Conservation (phyloP, 1,139 yeast genomes). For the Saccharomyces hybrid region DNA sequence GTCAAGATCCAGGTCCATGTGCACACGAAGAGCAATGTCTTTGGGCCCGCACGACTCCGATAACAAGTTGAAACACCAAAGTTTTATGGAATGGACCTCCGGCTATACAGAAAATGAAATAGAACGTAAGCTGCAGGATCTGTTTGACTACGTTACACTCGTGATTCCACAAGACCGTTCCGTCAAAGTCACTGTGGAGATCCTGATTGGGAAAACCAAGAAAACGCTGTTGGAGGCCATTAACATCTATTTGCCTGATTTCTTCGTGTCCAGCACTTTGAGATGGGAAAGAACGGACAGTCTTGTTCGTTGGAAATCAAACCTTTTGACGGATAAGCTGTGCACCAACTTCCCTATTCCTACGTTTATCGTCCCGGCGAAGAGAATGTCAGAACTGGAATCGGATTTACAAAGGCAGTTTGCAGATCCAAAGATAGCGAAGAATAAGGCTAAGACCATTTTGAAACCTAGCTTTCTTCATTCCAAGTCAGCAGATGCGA, state of each 20-base stretch:
- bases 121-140: conserved; percentile 31
- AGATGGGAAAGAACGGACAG: conserved; percentile 46
- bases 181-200: conserved; percentile 54
- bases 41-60: conserved; percentile 19
- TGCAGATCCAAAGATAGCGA: not conserved
- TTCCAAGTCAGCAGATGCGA: not conserved
- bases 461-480: not conserved
- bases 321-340: conserved; percentile 54
- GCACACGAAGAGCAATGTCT: conserved; percentile 28
- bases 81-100: conserved; percentile 24
- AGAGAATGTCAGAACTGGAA: conserved; percentile 53
- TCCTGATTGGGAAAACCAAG: conserved; percentile 46
- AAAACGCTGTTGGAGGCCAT: conserved; percentile 54
- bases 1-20: conserved; percentile 15
- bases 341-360: conserved; percentile 64
- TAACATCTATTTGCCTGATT: conserved; percentile 53
- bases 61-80: conserved; percentile 28
- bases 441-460: not conserved
- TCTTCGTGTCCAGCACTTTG: conserved; percentile 45
- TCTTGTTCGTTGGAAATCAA: conserved; percentile 53
- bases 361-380: conserved; percentile 58
- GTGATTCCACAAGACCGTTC: conserved; percentile 43
- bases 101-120: conserved; percentile 26
- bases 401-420: conserved; percentile 23
- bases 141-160: conserved; percentile 43